Evolutionary conservation across 768 basidiomycete genomes (phyloP).

Genomic region (Pleurotus platypus): DNA sequence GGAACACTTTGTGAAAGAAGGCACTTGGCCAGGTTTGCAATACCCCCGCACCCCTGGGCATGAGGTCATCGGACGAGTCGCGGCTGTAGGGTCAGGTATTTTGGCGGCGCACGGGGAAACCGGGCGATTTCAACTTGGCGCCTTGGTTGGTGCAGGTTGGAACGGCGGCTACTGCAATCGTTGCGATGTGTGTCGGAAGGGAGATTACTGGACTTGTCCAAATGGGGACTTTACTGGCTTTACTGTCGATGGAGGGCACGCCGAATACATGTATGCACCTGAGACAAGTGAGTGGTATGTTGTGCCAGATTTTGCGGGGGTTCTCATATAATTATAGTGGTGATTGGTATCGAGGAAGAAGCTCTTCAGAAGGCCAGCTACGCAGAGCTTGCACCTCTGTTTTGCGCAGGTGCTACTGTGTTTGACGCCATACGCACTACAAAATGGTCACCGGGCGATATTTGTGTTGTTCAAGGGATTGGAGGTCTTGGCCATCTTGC

Average conservation of each 20-base stretch:
- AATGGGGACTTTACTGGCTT: constrained; percentile 8
- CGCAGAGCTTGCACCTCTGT: constrained; percentile 8
- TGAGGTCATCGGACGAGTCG: constrained; percentile 7
- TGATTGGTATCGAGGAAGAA: constrained; percentile 5
- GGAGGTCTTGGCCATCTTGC: constrained; percentile 10
- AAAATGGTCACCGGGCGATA: constrained; percentile 7
- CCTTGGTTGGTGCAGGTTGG: constrained; percentile 8
- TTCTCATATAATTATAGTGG: neutral
- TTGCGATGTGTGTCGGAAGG: constrained; percentile 7
- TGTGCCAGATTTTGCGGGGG: neutral
- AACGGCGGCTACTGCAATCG: constrained; percentile 9
- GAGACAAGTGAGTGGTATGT: constrained; percentile 1
- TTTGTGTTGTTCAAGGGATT: constrained; percentile 9
- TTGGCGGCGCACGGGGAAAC: neutral
- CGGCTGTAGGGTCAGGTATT: constrained; percentile 2
- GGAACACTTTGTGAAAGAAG: constrained; percentile 10
- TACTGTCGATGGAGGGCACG: constrained; percentile 10
- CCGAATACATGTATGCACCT: constrained; percentile 9
- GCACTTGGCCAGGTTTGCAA: constrained; percentile 8
- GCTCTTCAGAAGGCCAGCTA: constrained; percentile 6
- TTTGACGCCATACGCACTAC: constrained; percentile 5
- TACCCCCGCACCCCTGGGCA: constrained; percentile 9
- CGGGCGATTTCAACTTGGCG: constrained; percentile 6
- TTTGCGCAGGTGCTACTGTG: constrained; percentile 8
- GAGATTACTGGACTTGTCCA: constrained; percentile 7